Evolutionary conservation across 768 basidiomycete genomes (phyloP), one percentile per base, ranked within the genome.

Genomic region (Termitomyces sp.): DNA sequence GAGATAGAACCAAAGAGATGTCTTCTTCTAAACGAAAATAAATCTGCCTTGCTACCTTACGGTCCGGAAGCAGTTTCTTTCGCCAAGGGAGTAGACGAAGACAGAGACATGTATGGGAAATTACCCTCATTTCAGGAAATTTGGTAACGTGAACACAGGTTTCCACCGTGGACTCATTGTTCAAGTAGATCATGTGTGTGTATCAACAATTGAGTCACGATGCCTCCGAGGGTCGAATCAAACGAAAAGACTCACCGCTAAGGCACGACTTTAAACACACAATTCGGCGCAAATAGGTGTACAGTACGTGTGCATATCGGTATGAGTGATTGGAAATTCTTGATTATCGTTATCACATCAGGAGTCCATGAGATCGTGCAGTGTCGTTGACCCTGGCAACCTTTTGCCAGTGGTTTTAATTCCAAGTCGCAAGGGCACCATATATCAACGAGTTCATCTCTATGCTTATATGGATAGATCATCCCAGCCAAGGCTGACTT

Each of bases 21-120:
- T 31, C 28, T 53, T 57, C 54, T 55, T 60, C 43, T 55, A 23
- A 43, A 40, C 23, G 43, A 53, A 44, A 51, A 55, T 43, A 38
- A 37, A 41, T 52, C 23, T 26, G 53, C 55, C 12, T 35, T 35
- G 23, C 23, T 23, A 5, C 35, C 35, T 53, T 40, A 48, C 61
- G 61, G 63, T 41, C 58, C 64, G 66, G 59, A 57, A 50, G 19
- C 51, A 56, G 8, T 54, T 4, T 35, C 11, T 41, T 28, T 41
- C 51, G 60, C 66, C 58, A 64, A 64, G 63, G 26, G 17, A 33
- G 37, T 17, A 26, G 5, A 57, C 56, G 51, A 51, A 54, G 43
- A 58, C 26, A 64, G 70, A 68, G 68, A 65, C 66, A 58, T 67
- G 63, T 64, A 67, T 2, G 68, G 69, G 64, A 60, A 65, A 63